These are phyloP conservation scores for Solanum okadae DNA, from an alignment of 257 asterid species.

Conservation along the genomic window DNA sequence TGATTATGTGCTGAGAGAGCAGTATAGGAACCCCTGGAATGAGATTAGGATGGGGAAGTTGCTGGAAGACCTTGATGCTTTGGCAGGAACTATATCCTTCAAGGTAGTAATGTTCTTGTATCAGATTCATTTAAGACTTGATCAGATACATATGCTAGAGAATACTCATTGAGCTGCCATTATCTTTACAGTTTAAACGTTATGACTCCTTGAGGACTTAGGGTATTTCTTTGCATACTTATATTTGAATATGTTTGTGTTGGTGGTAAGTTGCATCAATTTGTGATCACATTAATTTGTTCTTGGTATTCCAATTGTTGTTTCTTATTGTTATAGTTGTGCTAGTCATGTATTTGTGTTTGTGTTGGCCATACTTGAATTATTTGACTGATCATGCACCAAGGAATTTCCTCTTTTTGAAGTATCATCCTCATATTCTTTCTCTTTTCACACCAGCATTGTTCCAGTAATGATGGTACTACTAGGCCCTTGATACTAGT, in stretches of 20 bases:
- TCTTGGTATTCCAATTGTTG: neutral
- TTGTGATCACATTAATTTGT: neutral
- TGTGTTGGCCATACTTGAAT: neutral
- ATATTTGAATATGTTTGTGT: neutral
- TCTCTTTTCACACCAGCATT: conserved; percentile 45
- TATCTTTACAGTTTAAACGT: neutral
- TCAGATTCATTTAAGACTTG: neutral
- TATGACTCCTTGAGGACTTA: neutral
- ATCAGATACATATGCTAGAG: neutral
- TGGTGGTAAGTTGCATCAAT: neutral
- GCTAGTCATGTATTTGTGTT: neutral
- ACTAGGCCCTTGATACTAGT: conserved; percentile 69
- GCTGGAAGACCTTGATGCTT: conserved; percentile 97
- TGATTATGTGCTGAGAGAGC: conserved; percentile 78
- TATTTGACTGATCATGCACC: neutral
- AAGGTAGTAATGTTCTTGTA: conserved; percentile 35
- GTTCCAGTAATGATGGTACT: conserved; percentile 53
- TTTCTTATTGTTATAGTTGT: neutral
- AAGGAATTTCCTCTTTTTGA: neutral
- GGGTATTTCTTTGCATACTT: neutral
- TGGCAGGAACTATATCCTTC: conserved; percentile 86
- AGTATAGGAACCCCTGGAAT: conserved; percentile 89
- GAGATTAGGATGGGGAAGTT: conserved; percentile 79
- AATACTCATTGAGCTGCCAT: neutral
- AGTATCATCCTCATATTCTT: neutral